Conservation (phyloP, 2,329 filamentous ascomycete genomes). For the Colletotrichum falcatum region DNA sequence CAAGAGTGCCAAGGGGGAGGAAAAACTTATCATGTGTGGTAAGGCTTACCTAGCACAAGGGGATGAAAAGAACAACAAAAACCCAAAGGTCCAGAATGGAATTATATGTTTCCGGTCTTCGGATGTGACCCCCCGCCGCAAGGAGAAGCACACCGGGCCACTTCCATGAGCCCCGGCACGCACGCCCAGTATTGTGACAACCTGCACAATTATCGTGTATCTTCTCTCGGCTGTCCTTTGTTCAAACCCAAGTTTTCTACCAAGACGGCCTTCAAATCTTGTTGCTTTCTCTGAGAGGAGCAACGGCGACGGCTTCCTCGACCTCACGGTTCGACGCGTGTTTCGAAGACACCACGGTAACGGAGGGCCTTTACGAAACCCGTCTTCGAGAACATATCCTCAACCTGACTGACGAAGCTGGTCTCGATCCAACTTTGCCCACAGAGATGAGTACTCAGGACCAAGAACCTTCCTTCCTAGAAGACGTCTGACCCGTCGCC, state of each 20-base stretch:
- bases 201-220: constrained; percentile 22
- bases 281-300: neutral
- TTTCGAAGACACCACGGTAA: too few relatives aligned
- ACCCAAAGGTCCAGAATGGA: neutral
- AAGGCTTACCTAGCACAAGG: too few relatives aligned
- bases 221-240: neutral
- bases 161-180: too few relatives aligned
- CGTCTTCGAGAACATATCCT: neutral
- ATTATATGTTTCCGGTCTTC: constrained; percentile 2
- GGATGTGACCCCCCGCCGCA: neutral
- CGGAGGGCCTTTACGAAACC: neutral
- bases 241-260: neutral
- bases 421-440: neutral
- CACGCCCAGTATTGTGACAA: constrained; percentile 1
- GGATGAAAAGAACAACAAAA: too few relatives aligned
- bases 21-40: neutral
- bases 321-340: neutral
- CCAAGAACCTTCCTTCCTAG: constrained; percentile 26
- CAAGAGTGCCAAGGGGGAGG: neutral
- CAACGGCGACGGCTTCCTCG: too few relatives aligned
- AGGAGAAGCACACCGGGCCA: neutral
- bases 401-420: neutral
- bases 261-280: too few relatives aligned
- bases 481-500: constrained; percentile 57
- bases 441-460: neutral